phyloP scores from a whole-genome alignment of 2,329 filamentous ascomycete species.

The Fusarium sp. region DNA sequence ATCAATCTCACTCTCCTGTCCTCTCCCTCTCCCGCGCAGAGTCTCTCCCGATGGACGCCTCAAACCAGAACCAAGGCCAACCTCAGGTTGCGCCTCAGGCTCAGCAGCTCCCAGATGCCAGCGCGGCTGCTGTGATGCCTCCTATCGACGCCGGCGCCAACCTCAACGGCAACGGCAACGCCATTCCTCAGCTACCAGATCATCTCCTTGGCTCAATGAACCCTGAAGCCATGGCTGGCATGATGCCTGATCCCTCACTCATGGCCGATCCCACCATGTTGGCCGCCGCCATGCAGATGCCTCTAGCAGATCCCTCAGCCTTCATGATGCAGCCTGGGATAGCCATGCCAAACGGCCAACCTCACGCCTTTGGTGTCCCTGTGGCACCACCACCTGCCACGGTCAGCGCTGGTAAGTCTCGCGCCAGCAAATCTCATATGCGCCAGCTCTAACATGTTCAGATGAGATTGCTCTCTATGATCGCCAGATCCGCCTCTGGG shows the following conservation, averaged over 20 bases:
- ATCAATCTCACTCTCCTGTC: neutral
- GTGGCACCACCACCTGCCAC: slow-evolving; percentile 38
- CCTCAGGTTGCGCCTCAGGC: slow-evolving; percentile 32
- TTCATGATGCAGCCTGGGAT: slow-evolving; percentile 48
- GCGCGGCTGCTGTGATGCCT: slow-evolving; percentile 12
- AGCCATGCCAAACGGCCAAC: slow-evolving; percentile 47
- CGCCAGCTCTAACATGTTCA: slow-evolving; percentile 48
- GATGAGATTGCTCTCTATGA: slow-evolving; percentile 98
- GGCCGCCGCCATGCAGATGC: slow-evolving; percentile 35
- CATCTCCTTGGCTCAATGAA: slow-evolving; percentile 39
- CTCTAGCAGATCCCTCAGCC: slow-evolving; percentile 42
- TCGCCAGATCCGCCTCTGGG: slow-evolving; percentile 97
- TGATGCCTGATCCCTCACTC: slow-evolving; percentile 43
- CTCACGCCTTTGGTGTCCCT: slow-evolving; percentile 40
- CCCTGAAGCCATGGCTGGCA: slow-evolving; percentile 39
- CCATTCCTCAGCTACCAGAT: slow-evolving; percentile 35
- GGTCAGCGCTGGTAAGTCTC: slow-evolving; percentile 51
- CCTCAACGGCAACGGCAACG: slow-evolving; percentile 29
- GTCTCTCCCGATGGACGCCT: slow-evolving; percentile 31
- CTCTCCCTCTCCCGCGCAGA: neutral
- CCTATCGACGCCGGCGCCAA: slow-evolving; percentile 15
- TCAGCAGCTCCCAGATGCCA: slow-evolving; percentile 33
- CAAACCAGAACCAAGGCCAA: slow-evolving; percentile 36
- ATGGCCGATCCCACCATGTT: slow-evolving; percentile 43
- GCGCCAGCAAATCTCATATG: neutral